phyloP scores from a whole-genome alignment of 192 early-diverging fungal species.

The Backusella morwellensis region DNA sequence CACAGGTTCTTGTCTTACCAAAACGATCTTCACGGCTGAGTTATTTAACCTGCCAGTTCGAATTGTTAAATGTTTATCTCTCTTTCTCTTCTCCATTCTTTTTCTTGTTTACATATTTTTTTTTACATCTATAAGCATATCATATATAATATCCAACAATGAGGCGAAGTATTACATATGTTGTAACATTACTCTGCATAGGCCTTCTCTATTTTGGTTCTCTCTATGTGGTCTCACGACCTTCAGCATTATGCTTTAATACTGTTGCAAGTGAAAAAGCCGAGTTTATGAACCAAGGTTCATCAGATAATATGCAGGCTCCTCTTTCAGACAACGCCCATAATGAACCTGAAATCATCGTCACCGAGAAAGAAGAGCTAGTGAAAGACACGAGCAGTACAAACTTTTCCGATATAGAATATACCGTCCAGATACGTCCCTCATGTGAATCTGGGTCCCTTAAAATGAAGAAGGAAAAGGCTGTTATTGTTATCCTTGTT shows the following conservation, averaged over 20 bases:
- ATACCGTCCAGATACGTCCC: neutral
- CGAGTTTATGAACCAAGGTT: neutral
- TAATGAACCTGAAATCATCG: neutral
- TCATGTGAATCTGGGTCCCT: neutral
- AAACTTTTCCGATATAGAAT: neutral
- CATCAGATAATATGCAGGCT: neutral
- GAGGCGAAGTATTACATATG: neutral
- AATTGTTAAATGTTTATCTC: neutral
- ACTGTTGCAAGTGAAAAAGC: neutral
- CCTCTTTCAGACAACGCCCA: neutral
- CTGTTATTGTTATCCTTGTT: constrained; percentile 67
- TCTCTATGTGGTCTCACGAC: neutral
- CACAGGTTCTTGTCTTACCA: neutral
- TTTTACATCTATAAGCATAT: neutral
- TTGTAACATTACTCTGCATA: neutral
- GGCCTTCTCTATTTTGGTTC: neutral
- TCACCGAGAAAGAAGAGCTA: neutral
- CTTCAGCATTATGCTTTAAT: neutral
- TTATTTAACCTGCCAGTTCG: neutral
- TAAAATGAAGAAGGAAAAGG: constrained; percentile 27
- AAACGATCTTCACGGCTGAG: neutral
- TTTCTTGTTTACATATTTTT: neutral
- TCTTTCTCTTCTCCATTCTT: neutral
- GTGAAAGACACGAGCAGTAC: neutral
- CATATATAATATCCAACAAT: neutral